Percentiles rank a stretch among this genome's conserved stretches.
These are phyloP conservation scores for Oxalis stricta DNA, from an alignment of 441 rosid species.

Conservation along the genomic window DNA sequence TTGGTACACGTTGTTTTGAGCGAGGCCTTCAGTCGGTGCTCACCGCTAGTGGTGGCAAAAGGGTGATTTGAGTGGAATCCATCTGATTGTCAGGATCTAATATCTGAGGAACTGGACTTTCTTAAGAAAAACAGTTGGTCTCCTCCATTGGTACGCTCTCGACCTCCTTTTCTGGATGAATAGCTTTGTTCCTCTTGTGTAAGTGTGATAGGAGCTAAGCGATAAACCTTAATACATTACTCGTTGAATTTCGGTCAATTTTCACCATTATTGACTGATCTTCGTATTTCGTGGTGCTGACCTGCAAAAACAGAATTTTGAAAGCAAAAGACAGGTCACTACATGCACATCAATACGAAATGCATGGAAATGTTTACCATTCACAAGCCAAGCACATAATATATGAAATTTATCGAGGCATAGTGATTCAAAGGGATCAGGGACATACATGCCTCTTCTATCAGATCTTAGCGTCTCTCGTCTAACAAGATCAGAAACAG, in stretches of 20 bases:
- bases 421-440: not conserved
- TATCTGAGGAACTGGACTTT: slow-evolving; percentile 78
- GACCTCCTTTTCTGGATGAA: slow-evolving; percentile 88
- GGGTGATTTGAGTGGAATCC: slow-evolving; percentile 99
- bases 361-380: too few relatives aligned
- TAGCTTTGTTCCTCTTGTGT: slow-evolving; percentile 58
- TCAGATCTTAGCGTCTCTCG: slow-evolving; percentile 93
- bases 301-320: slow-evolving; percentile 24
- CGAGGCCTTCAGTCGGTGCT: slow-evolving; percentile 79
- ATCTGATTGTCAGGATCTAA: slow-evolving; percentile 84
- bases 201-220: slow-evolving; percentile 73
- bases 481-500: slow-evolving; percentile 90
- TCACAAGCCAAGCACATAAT: not conserved
- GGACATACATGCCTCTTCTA: slow-evolving; percentile 99
- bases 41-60: slow-evolving; percentile 77
- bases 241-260: slow-evolving; percentile 66
- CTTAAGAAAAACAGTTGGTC: slow-evolving; percentile 78
- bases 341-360: not conserved
- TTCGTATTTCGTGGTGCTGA: slow-evolving; percentile 69
- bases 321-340: not conserved
- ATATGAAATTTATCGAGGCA: not conserved
- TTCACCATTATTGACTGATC: slow-evolving; percentile 92
- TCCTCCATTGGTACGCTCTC: slow-evolving; percentile 89
- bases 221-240: slow-evolving; percentile 86
- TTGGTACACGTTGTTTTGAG: slow-evolving; percentile 88